phyloP scores from a whole-genome alignment of 2,329 filamentous ascomycete species.

The Zasmidium angulare region DNA sequence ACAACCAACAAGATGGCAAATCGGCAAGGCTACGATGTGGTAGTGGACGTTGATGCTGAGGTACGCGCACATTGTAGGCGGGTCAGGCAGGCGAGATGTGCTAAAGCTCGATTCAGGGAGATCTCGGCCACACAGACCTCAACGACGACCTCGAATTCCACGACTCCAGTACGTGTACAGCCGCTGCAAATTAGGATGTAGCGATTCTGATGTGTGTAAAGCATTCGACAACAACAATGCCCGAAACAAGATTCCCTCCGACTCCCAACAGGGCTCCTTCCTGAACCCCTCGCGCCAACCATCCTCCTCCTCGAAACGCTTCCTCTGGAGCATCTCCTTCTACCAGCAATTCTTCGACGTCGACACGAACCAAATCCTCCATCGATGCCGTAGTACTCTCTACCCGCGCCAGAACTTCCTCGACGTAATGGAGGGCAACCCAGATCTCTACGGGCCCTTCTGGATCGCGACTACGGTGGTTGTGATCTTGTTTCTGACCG shows the following conservation, averaged over 20 bases:
- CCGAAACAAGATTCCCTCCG: conserved; percentile 51
- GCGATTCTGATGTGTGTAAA: conserved; percentile 12
- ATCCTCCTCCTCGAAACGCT: conserved; percentile 62
- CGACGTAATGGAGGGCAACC: conserved; percentile 93
- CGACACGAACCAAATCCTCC: conserved; percentile 84
- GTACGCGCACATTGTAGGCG: conserved; percentile 49
- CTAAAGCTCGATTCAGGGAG: conserved; percentile 61
- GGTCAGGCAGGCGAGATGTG: background rate
- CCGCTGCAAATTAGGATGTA: background rate
- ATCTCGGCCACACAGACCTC: conserved; percentile 95
- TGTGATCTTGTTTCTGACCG: conserved; percentile 90
- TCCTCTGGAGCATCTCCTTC: conserved; percentile 88
- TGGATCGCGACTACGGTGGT: conserved; percentile 99
- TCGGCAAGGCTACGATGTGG: conserved; percentile 85
- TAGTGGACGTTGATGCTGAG: conserved; percentile 96
- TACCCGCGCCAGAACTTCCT: conserved; percentile 93
- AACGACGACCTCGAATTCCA: conserved; percentile 99
- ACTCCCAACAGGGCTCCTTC: conserved; percentile 33
- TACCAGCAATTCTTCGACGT: conserved; percentile 99
- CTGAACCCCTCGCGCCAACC: conserved; percentile 33
- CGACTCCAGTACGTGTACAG: conserved; percentile 64
- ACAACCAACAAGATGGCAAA: conserved; percentile 44
- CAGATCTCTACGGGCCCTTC: conserved; percentile 93
- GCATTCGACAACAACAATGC: conserved; percentile 37
- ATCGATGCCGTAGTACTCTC: conserved; percentile 83